Evolutionary conservation across 768 basidiomycete species (phyloP), one percentile per base, ranked within the genome.

Genomic region (Coprinopsis cinerea): DNA sequence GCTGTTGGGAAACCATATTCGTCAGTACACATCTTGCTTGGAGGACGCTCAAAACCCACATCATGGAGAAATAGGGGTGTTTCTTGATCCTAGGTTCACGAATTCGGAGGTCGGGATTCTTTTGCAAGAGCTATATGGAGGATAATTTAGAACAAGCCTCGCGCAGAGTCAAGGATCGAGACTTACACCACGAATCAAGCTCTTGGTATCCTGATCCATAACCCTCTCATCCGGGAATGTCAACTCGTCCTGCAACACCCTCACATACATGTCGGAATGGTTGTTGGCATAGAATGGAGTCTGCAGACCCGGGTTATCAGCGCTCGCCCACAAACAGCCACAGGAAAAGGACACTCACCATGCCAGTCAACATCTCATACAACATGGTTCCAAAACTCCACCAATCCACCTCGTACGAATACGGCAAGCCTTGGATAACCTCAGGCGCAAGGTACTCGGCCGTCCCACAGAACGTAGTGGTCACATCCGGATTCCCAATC

Each of bases 321-420:
- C 48, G 42, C 44, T 43, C 49, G 24, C 14, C 14, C 6, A 17
- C 23, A 48, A 53, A 40, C 5, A 37, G 45, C 24, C 41, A 26
- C 55, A 41, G 44, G n/a, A 59, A 47, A 40, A 59, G 26, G 48
- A 47, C 37, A 82, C 87, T 73, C 66, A 94, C 93, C 56, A 94
- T 88, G 23, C 95, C 95, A 32, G 90, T 89, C 67, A 98, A 70
- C 88, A 96, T 95, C 72, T 98, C 95, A 64, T 90, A 92, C 52
- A 98, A 69, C 88, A 98, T 95, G 54, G 95, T 97, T 28, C 95
- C 95, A 59, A 95, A 88, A 56, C 87, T 90, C 94, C 93, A 99
- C 90, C 92, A 95, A 64, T 98, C 95, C 18, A 95, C 92, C 57
- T 93, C 91, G 60, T 92, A 98, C 55, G 85, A 85, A 62, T 98